Conservation (phyloP, 2,329 filamentous ascomycete genomes). For the Exophiala alcalophila region DNA sequence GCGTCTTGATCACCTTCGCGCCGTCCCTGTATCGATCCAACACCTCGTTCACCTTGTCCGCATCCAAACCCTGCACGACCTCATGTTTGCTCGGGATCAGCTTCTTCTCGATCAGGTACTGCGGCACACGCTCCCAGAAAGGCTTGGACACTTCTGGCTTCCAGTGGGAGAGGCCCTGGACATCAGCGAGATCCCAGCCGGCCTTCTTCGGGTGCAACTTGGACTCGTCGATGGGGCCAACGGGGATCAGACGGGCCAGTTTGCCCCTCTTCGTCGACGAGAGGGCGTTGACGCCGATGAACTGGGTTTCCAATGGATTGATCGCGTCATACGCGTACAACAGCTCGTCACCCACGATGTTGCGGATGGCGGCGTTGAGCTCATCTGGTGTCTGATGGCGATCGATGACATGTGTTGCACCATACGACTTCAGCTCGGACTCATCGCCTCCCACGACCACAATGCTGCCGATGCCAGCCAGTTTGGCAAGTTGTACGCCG, state of each 20-base stretch:
- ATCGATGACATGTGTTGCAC: slow-evolving; percentile 45
- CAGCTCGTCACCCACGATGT: slow-evolving; percentile 41
- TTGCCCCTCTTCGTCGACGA: slow-evolving; percentile 39
- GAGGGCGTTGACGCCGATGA: slow-evolving; percentile 36
- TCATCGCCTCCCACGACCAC: slow-evolving; percentile 38
- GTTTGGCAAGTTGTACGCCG: slow-evolving; percentile 29
- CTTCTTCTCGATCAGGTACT: slow-evolving; percentile 18
- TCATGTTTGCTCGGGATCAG: slow-evolving; percentile 34
- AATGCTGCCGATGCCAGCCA: slow-evolving; percentile 39
- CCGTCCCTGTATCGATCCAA: slow-evolving; percentile 42
- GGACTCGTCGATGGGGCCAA: slow-evolving; percentile 29
- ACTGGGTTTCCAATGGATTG: slow-evolving; percentile 30
- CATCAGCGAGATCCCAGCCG: slow-evolving; percentile 35
- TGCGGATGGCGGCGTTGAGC: slow-evolving; percentile 35
- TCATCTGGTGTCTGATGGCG: slow-evolving; percentile 36
- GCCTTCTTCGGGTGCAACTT: slow-evolving; percentile 35
- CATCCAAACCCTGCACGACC: slow-evolving; percentile 36
- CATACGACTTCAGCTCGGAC: slow-evolving; percentile 35
- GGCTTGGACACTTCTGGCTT: slow-evolving; percentile 29
- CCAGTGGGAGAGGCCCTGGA: slow-evolving; percentile 31
- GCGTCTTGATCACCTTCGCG: slow-evolving; percentile 34
- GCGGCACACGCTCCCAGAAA: slow-evolving; percentile 21
- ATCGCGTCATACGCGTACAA: slow-evolving; percentile 41
- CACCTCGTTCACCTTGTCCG: slow-evolving; percentile 38
- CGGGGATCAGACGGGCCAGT: slow-evolving; percentile 31